Conservation (phyloP, 805 yeast genomes). For the Metschnikowia cubensis region DNA sequence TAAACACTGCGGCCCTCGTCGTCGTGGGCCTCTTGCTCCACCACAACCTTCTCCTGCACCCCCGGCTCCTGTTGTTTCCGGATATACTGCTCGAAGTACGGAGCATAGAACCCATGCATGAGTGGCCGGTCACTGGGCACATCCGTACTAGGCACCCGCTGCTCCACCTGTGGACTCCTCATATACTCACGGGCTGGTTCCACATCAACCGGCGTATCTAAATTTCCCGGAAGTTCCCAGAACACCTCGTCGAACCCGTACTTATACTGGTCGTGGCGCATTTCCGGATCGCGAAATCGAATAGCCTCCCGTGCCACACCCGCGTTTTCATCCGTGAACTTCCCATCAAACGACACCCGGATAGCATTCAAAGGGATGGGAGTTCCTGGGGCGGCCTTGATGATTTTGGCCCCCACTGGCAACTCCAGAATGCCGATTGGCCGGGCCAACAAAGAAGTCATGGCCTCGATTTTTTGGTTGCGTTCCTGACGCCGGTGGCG, state of each 20-base stretch:
- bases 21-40: too few species aligned
- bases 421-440: conserved; percentile 6
- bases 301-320: neutral
- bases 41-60: neutral
- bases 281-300: conserved; percentile 1
- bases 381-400: conserved; percentile 25
- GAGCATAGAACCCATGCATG: conserved; percentile 7
- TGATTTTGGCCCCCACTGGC: conserved; percentile 17
- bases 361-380: conserved; percentile 29
- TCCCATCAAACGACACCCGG: conserved; percentile 17
- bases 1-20: neutral
- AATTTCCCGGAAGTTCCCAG: neutral
- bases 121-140: neutral
- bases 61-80: conserved; percentile 2
- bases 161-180: neutral
- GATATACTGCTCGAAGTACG: conserved; percentile 15
- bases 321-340: neutral
- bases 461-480: neutral
- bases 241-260: conserved; percentile 4
- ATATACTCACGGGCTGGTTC: neutral
- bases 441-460: neutral
- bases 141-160: neutral
- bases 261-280: conserved; percentile 3
- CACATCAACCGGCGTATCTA: neutral
- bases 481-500: neutral